Base-by-base conservation (phyloP, 2,329 filamentous ascomycete genomes). In the Aspergillus novoparasiticus region DNA sequence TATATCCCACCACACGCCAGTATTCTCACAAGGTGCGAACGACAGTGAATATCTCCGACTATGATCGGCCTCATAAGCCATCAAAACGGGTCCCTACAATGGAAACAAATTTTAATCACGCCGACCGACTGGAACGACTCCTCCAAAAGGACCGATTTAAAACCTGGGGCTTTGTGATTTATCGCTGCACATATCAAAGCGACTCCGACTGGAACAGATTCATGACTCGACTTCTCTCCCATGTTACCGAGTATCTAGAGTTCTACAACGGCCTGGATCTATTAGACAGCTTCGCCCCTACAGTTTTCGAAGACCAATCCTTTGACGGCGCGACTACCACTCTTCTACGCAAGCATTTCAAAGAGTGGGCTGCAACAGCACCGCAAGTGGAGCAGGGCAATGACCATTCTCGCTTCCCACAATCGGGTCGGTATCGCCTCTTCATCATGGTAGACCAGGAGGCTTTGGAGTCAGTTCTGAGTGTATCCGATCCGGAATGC, bases 41-140 rank as follows among this genome's bases (percentile, higher is more conserved):
- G 5, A 32, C 26, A 19, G 32, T 30, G 28, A 51, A n/a, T 32
- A 21, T n/a, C 1, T 21, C 28, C 48, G 14, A 32, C 48, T 3
- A 51, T 8, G 6, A n/a, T 11, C 48, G 48, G 26, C 48, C 28
- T 5, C 6, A 2, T 19, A 2, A 12, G 5, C 50, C 19, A 21
- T 53, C 50, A 12, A 34, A 53, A 21, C 50, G 50, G 8, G 50
- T 34, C 11, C 50, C 50, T 19, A 34, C 50, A 1, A 21, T 34
- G 19, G 19, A 34, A 21, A 14, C 50, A 53, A 6, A 4, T 0
- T 26, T 4, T 1, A 53, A 23, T 6, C 2, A 11, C 9, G 50
- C 50, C 50, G 30, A 53, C 28, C 4, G 12, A 34, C 28, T 53
- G 4, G 50, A 53, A 36, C 6, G 92, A 92, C 58, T 62, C 26